Conservation (phyloP, 352 stramenopile species). For the Phytophthora pini region DNA sequence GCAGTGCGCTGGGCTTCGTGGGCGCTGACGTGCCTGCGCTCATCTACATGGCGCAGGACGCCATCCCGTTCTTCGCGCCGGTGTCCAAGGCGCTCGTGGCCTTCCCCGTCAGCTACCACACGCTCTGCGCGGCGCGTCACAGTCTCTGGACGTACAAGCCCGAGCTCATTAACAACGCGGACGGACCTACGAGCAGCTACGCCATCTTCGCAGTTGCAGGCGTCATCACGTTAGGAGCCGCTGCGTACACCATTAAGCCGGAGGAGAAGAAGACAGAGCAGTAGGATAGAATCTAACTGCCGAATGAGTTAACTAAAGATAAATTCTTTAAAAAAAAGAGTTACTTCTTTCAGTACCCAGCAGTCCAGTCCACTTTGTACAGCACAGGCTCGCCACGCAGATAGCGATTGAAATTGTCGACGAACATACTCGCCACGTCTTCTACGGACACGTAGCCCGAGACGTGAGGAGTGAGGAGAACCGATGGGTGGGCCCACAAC, state of each 20-base stretch:
- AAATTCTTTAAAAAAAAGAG: too few relatives aligned
- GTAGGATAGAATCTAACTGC: conserved; percentile 4
- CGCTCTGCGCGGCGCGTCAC: conserved; percentile 89
- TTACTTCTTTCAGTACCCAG: conserved; percentile 25
- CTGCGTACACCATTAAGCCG: conserved; percentile 62
- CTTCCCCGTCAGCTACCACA: conserved; percentile 96
- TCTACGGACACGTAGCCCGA: conserved; percentile 71
- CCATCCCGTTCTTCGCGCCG: conserved; percentile 68
- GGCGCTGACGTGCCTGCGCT: conserved; percentile 79
- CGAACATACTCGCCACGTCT: conserved; percentile 82
- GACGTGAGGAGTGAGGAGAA: conserved; percentile 84
- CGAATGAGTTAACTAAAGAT: too few relatives aligned
- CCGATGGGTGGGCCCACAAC: conserved; percentile 67
- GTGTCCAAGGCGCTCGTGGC: conserved; percentile 93
- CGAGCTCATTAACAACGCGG: conserved; percentile 81
- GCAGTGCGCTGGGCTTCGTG: conserved; percentile 77
- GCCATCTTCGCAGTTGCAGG: conserved; percentile 58
- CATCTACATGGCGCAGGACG: conserved; percentile 80
- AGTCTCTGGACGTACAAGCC: conserved; percentile 93
- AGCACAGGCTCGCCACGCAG: conserved; percentile 32
- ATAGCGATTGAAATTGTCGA: conserved; percentile 57
- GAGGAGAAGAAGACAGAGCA: conserved; percentile 23
- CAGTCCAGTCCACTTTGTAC: conserved; percentile 43
- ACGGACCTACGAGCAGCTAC: conserved; percentile 55
- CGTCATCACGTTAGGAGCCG: conserved; percentile 52